Evolutionary conservation across 805 yeast species (phyloP).

Genomic region (Cyberlindnera nakhonratchasimensis): DNA sequence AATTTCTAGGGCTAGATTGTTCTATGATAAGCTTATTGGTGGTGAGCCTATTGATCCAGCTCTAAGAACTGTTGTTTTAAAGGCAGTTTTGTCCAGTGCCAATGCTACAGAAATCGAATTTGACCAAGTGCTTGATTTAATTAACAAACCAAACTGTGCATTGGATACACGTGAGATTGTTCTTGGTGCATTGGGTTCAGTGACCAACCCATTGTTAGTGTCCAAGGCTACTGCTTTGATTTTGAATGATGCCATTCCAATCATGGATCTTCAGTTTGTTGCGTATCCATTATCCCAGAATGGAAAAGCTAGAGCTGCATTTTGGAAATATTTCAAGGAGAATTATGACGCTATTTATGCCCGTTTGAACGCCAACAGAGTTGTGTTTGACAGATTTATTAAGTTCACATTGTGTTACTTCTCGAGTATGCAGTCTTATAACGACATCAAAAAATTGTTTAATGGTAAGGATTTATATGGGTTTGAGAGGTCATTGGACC

Average conservation of each 20-base stretch:
- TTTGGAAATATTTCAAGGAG: constrained; percentile 66
- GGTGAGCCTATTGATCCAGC: constrained; percentile 68
- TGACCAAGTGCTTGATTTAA: constrained; percentile 55
- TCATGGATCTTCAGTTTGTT: constrained; percentile 75
- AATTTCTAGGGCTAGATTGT: constrained; percentile 39
- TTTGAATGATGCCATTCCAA: constrained; percentile 52
- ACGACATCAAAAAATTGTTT: constrained; percentile 49
- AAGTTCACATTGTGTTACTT: constrained; percentile 56
- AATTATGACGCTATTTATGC: constrained; percentile 69
- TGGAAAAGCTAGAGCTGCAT: constrained; percentile 55
- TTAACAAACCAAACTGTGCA: constrained; percentile 55
- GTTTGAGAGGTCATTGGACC: constrained; percentile 60
- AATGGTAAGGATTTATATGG: constrained; percentile 52
- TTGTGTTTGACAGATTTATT: constrained; percentile 76
- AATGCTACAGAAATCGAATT: constrained; percentile 60
- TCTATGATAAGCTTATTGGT: constrained; percentile 34
- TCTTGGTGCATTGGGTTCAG: constrained; percentile 61
- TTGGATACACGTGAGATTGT: constrained; percentile 68
- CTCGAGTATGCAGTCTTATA: constrained; percentile 49
- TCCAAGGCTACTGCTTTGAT: constrained; percentile 51
- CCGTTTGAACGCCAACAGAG: constrained; percentile 71
- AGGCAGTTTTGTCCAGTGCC: constrained; percentile 62
- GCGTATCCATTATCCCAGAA: constrained; percentile 65
- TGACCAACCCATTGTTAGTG: constrained; percentile 47
- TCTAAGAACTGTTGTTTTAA: constrained; percentile 61